Percentiles rank a stretch among this genome's conserved stretches.
phyloP scores from a whole-genome alignment of 768 basidiomycete species.

The Pleurotus ostreatus region DNA sequence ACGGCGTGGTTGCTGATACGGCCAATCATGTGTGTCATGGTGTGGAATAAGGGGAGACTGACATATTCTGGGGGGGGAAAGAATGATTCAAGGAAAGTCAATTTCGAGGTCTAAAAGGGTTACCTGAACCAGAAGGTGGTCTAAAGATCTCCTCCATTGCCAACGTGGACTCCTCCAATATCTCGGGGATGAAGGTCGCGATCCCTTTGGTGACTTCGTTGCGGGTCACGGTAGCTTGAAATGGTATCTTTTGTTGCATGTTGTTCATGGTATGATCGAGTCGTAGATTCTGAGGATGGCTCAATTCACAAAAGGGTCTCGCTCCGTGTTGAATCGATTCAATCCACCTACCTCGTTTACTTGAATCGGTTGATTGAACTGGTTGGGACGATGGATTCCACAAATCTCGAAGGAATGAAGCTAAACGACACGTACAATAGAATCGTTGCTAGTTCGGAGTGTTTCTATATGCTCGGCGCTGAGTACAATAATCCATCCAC shows the following conservation, averaged over 20 bases:
- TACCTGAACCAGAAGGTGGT: conserved; percentile 12
- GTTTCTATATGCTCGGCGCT: conserved; percentile 26
- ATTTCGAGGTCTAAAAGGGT: background rate
- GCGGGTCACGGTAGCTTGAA: conserved; percentile 29
- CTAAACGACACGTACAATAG: conserved; percentile 19
- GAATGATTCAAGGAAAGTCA: background rate
- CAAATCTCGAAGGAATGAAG: background rate
- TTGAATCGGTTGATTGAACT: conserved; percentile 32
- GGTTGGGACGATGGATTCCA: background rate
- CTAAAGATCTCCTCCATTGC: conserved; percentile 26
- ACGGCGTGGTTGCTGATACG: conserved; percentile 34
- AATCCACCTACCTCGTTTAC: conserved; percentile 21
- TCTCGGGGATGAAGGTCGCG: conserved; percentile 30
- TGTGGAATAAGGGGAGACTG: conserved; percentile 26
- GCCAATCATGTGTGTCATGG: conserved; percentile 33
- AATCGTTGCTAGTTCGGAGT: conserved; percentile 28
- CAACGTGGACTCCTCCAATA: conserved; percentile 29
- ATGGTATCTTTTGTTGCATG: conserved; percentile 28
- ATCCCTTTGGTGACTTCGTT: conserved; percentile 34
- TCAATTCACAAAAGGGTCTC: no score
- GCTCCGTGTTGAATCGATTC: background rate
- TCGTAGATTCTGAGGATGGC: conserved; percentile 21
- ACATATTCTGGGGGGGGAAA: conserved; percentile 15
- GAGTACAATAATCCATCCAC: conserved; percentile 30
- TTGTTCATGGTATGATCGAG: conserved; percentile 33